phyloP scores from a whole-genome alignment of 805 yeast genomes.

The Teunomyces barrocoloradensis region DNA sequence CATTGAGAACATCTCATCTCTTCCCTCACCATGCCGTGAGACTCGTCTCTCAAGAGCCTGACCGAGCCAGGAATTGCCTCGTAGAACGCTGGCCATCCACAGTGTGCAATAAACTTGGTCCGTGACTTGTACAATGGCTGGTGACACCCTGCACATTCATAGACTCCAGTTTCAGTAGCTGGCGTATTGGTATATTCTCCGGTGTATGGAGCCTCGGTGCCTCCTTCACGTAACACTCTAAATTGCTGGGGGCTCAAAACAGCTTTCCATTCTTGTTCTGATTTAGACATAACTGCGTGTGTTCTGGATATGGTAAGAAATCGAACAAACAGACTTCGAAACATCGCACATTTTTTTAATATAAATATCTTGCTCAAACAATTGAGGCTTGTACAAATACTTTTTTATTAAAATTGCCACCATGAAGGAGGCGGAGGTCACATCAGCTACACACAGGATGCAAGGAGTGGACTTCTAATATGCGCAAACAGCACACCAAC shows the following conservation, averaged over 20 bases:
- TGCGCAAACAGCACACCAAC: not conserved
- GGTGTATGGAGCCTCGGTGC: slow-evolving; percentile 65
- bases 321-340: not conserved
- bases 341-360: not conserved
- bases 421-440: not conserved
- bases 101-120: slow-evolving; percentile 84
- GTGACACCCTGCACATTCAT: slow-evolving; percentile 83
- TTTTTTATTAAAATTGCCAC: not conserved
- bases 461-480: not conserved
- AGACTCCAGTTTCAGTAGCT: slow-evolving; percentile 56
- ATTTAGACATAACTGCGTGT: slow-evolving; percentile 22
- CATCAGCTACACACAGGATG: not conserved
- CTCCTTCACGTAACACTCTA: slow-evolving; percentile 69
- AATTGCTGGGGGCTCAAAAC: slow-evolving; percentile 73
- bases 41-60: slow-evolving; percentile 53
- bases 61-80: slow-evolving; percentile 84
- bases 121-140: slow-evolving; percentile 74
- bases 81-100: slow-evolving; percentile 99
- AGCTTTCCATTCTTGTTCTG: slow-evolving; percentile 77
- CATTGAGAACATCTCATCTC: slow-evolving; percentile 89
- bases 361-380: not conserved
- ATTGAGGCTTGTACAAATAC: not conserved
- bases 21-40: slow-evolving; percentile 76
- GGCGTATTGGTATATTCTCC: slow-evolving; percentile 60
- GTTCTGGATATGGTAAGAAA: not conserved